A percentile compares a stretch with the other conserved stretches of the same genome.
Evolutionary conservation across 495 filamentous ascomycete species (phyloP).

Genomic region (Neurospora sp.): DNA sequence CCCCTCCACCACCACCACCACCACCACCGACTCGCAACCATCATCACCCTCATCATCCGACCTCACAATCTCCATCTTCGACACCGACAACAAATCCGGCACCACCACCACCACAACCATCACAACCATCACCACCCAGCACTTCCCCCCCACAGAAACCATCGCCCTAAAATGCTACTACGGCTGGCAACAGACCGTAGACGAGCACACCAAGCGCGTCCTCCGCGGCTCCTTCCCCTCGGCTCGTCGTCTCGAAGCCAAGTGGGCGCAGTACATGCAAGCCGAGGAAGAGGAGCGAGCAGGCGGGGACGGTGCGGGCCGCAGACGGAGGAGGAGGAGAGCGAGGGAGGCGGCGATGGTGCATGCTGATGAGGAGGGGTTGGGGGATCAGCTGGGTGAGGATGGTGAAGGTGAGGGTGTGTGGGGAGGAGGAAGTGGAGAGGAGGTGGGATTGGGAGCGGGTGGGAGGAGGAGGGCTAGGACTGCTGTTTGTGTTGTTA

Average conservation of each 20-base stretch:
- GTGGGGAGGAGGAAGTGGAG: neutral
- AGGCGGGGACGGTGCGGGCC: constrained; percentile 47
- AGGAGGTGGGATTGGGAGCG: neutral
- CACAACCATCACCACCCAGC: constrained; percentile 2
- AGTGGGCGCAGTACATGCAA: constrained; percentile 95
- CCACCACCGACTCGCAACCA: neutral
- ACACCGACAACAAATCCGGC: neutral
- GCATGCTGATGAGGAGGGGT: constrained; percentile 68
- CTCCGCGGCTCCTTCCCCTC: constrained; percentile 59
- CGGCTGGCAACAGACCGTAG: constrained; percentile 87
- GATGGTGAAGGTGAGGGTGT: constrained; percentile 29
- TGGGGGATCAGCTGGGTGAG: constrained; percentile 38
- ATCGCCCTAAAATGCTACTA: constrained; percentile 89
- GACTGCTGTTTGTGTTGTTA: constrained; percentile 45
- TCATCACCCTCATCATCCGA: neutral
- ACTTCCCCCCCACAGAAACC: constrained; percentile 56
- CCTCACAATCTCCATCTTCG: neutral
- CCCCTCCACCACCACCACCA: constrained; percentile 9
- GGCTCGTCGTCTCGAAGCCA: constrained; percentile 67
- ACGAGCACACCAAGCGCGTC: constrained; percentile 82
- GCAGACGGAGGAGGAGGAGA: constrained; percentile 58
- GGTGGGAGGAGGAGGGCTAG: constrained; percentile 36
- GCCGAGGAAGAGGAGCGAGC: constrained; percentile 62
- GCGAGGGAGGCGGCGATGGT: constrained; percentile 66
- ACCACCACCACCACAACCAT: neutral